Conservation (phyloP, 2,329 filamentous ascomycete species). For the Raffaelea deltoideospora region DNA sequence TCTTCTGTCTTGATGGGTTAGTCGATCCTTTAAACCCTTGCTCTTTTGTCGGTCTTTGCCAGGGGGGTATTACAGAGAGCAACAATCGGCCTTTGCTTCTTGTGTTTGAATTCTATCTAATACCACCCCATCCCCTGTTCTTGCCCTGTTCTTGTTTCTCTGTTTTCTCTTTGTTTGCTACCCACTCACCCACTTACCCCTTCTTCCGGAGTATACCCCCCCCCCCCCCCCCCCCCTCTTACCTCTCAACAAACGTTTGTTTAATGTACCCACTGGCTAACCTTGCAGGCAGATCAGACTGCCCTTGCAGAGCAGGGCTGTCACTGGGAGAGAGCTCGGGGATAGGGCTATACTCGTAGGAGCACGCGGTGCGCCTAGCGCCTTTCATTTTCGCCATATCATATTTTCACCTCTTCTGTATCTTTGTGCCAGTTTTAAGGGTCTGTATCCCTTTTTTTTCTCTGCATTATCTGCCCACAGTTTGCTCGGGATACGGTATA, state of each 20-base stretch:
- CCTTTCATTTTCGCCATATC: neutral
- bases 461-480: no score
- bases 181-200: neutral
- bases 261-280: neutral
- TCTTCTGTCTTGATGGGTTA: no score
- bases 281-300: slow-evolving; percentile 1
- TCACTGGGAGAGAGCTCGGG: neutral
- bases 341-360: slow-evolving; percentile 1
- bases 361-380: no score
- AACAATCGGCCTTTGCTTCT: no score
- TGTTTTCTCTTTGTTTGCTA: neutral
- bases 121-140: neutral
- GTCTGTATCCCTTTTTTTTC: no score
- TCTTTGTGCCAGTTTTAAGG: no score
- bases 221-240: neutral
- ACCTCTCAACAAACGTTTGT: no score
- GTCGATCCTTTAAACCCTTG: no score
- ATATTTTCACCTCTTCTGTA: no score
- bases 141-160: neutral
- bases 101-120: neutral
- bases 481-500: no score
- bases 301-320: neutral
- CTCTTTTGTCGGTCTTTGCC: no score
- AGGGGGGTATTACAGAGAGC: no score
- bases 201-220: neutral